These are phyloP conservation scores for Linderina pennispora DNA, from an alignment of 192 early-diverging fungal species.

Conservation along the genomic window DNA sequence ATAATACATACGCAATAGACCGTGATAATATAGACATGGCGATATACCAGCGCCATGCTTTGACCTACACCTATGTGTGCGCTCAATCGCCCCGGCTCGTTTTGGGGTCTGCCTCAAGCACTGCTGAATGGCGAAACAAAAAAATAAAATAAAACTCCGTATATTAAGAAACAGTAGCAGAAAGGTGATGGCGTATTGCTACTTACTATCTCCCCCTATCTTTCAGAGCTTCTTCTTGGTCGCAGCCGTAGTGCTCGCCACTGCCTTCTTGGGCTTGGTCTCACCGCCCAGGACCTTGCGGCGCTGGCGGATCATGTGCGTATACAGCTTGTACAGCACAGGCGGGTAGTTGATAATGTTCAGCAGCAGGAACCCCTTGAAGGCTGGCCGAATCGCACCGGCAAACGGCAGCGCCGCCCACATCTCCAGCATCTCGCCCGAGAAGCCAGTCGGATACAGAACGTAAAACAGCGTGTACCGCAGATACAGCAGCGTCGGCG, in stretches of 20 bases:
- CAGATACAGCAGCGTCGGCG: constrained; percentile 18
- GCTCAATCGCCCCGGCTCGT: too few relatives aligned
- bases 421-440: constrained; percentile 73
- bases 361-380: constrained; percentile 56
- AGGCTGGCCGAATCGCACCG: constrained; percentile 40
- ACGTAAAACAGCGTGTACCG: constrained; percentile 95
- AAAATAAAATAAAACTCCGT: too few relatives aligned
- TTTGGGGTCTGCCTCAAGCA: too few relatives aligned
- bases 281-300: constrained; percentile 60
- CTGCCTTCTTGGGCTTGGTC: neutral
- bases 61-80: too few relatives aligned
- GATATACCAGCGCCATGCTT: too few relatives aligned
- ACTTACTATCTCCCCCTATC: too few relatives aligned
- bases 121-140: too few relatives aligned
- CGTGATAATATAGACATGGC: too few relatives aligned
- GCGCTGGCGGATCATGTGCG: constrained; percentile 89
- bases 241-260: neutral
- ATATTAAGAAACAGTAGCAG: too few relatives aligned
- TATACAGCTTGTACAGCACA: constrained; percentile 82
- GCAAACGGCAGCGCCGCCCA: constrained; percentile 64
- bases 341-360: constrained; percentile 60
- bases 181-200: too few relatives aligned
- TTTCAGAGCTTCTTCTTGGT: constrained; percentile 25
- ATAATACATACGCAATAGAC: too few relatives aligned
- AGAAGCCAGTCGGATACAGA: constrained; percentile 87